phyloP scores from a whole-genome alignment of 2,329 filamentous ascomycete species.

The Ophiognomonia clavigignenti-juglandacearum region DNA sequence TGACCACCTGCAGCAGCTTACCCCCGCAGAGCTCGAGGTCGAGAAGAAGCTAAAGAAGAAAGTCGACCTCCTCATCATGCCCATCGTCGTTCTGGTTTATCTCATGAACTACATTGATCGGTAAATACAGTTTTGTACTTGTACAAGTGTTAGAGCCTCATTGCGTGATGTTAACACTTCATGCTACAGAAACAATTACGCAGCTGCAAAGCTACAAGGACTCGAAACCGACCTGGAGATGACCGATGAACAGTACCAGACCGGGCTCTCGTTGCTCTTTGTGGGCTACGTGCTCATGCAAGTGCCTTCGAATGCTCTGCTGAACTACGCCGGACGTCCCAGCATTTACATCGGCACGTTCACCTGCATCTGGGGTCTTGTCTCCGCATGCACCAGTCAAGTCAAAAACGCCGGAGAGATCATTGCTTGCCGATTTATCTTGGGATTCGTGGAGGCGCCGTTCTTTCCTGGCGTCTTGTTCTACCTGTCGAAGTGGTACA shows the following conservation, averaged over 20 bases:
- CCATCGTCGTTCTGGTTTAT: slow-evolving; percentile 66
- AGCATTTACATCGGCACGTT: slow-evolving; percentile 32
- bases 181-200: slow-evolving; percentile 22
- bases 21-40: slow-evolving; percentile 25
- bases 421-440: slow-evolving; percentile 32
- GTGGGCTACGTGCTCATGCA: slow-evolving; percentile 24
- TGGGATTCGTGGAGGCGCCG: slow-evolving; percentile 34
- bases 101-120: slow-evolving; percentile 62
- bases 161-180: slow-evolving; percentile 11
- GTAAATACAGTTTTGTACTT: slow-evolving; percentile 16
- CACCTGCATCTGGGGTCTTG: slow-evolving; percentile 14
- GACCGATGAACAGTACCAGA: slow-evolving; percentile 30
- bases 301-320: slow-evolving; percentile 22
- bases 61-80: slow-evolving; percentile 61
- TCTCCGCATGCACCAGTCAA: slow-evolving; percentile 27
- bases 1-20: slow-evolving; percentile 8
- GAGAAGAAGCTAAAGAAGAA: slow-evolving; percentile 58
- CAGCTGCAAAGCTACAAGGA: slow-evolving; percentile 45
- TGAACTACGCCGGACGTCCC: slow-evolving; percentile 27
- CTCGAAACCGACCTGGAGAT: slow-evolving; percentile 31
- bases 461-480: slow-evolving; percentile 34
- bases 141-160: neutral
- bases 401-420: slow-evolving; percentile 28
- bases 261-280: slow-evolving; percentile 22
- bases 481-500: slow-evolving; percentile 16